Evolutionary conservation across 768 basidiomycete species (phyloP).

Genomic region (Naganishia onofrii): DNA sequence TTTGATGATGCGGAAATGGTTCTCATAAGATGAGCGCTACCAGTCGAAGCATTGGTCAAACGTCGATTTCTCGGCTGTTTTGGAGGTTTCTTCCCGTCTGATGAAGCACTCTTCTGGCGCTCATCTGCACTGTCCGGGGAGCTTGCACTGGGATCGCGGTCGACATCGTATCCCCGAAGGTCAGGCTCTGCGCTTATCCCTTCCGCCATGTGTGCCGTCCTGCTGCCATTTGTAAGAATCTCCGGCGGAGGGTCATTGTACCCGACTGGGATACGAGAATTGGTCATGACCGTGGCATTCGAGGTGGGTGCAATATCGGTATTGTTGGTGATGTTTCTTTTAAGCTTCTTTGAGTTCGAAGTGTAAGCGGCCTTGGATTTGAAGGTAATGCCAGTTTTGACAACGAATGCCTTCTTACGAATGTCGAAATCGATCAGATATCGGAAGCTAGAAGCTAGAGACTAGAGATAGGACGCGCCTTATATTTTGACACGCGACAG

Average conservation of each 20-base stretch:
- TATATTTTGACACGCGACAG: too few relatives aligned
- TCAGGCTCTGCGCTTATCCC: too few relatives aligned
- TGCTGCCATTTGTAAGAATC: not conserved
- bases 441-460: too few relatives aligned
- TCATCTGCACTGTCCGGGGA: not conserved
- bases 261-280: not conserved
- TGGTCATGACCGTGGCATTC: not conserved
- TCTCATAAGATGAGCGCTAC: not conserved
- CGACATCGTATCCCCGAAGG: not conserved
- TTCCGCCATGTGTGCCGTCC: not conserved
- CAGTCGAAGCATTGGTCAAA: not conserved
- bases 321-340: not conserved
- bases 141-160: not conserved
- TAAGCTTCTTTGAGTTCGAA: not conserved
- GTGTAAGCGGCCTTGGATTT: too few relatives aligned
- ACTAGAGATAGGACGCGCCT: too few relatives aligned
- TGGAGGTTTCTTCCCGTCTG: slow-evolving; percentile 1
- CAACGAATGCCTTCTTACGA: too few relatives aligned
- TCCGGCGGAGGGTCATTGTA: slow-evolving; percentile 11
- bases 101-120: not conserved
- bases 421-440: too few relatives aligned
- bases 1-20: not conserved
- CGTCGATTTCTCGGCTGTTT: slow-evolving; percentile 23
- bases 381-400: too few relatives aligned
- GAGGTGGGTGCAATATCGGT: not conserved